A percentile compares a stretch with the other conserved stretches of the same genome.
Conservation (phyloP, 192 early-diverging fungal genomes). For the Coemansia sp. region DNA sequence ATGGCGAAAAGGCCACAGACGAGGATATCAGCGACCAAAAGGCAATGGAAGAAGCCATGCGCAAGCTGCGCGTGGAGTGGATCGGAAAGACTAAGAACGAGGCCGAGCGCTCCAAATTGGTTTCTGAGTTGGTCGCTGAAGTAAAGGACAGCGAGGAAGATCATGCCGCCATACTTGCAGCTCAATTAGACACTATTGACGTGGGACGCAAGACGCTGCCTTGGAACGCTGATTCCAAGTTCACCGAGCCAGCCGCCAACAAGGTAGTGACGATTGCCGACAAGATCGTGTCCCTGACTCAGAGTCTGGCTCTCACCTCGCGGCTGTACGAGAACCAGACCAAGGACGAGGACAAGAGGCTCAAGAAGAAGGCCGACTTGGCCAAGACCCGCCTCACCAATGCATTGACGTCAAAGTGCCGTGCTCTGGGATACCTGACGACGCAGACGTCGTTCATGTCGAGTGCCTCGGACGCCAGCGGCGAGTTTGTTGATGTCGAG, state of each 20-base stretch:
- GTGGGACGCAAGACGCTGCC: constrained; percentile 54
- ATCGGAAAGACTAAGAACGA: constrained; percentile 76
- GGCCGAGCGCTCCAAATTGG: constrained; percentile 59
- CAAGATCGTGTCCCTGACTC: constrained; percentile 58
- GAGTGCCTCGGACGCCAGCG: constrained; percentile 21
- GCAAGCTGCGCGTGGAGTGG: constrained; percentile 75
- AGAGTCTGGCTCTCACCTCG: constrained; percentile 60
- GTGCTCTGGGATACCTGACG: constrained; percentile 46
- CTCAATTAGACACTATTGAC: constrained; percentile 49
- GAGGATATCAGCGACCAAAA: constrained; percentile 45
- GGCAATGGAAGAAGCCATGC: constrained; percentile 66
- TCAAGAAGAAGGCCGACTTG: constrained; percentile 71
- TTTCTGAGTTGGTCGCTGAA: constrained; percentile 56
- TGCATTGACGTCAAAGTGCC: constrained; percentile 61
- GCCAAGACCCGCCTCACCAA: constrained; percentile 64
- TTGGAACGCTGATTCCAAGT: constrained; percentile 32
- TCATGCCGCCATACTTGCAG: constrained; percentile 47
- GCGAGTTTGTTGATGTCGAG: constrained; percentile 49
- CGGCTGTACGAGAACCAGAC: constrained; percentile 46
- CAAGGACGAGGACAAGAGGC: constrained; percentile 54
- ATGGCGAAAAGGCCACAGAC: constrained; percentile 36
- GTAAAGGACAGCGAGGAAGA: constrained; percentile 57
- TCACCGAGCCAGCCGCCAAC: constrained; percentile 17
- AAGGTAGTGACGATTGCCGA: constrained; percentile 51
- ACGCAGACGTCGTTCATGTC: constrained; percentile 12